Conservation (phyloP, 2,329 filamentous ascomycete genomes). For the Colletotrichum sp. region DNA sequence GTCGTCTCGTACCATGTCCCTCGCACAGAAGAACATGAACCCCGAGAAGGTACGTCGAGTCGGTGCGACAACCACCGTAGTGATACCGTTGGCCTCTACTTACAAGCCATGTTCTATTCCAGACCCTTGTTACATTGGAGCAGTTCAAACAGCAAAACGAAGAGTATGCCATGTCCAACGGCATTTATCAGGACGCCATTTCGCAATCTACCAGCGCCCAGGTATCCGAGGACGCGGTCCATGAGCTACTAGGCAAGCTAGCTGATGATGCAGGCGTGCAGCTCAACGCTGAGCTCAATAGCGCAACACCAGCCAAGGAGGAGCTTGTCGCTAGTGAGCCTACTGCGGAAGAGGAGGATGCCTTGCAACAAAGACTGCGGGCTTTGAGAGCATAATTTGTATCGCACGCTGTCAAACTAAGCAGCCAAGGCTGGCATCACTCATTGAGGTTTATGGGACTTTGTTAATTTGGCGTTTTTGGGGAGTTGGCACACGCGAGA, state of each 20-base stretch:
- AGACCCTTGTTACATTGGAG: slow-evolving; percentile 65
- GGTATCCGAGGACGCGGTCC: slow-evolving; percentile 83
- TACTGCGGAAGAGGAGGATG: slow-evolving; percentile 80
- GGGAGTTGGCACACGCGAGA: neutral
- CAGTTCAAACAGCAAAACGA: slow-evolving; percentile 68
- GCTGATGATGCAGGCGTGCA: slow-evolving; percentile 89
- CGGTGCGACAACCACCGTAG: neutral
- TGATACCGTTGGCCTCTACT: neutral
- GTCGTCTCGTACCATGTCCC: slow-evolving; percentile 62
- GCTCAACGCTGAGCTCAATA: slow-evolving; percentile 74
- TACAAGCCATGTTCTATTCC: neutral
- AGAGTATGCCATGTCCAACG: slow-evolving; percentile 67
- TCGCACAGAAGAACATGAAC: slow-evolving; percentile 63
- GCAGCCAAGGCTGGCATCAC: neutral
- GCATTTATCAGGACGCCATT: slow-evolving; percentile 87
- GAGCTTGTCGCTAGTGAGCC: slow-evolving; percentile 69
- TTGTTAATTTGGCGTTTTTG: neutral
- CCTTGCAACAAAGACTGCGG: slow-evolving; percentile 65
- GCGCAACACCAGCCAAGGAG: slow-evolving; percentile 58
- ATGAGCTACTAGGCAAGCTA: slow-evolving; percentile 82
- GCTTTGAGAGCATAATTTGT: slow-evolving; percentile 54
- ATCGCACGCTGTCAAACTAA: neutral
- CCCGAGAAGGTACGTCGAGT: slow-evolving; percentile 53
- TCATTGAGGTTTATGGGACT: neutral
- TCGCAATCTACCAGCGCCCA: slow-evolving; percentile 75